These are phyloP conservation scores for Leersia perrieri DNA, from an alignment of 176 grass and related monocot species.

Conservation along the genomic window DNA sequence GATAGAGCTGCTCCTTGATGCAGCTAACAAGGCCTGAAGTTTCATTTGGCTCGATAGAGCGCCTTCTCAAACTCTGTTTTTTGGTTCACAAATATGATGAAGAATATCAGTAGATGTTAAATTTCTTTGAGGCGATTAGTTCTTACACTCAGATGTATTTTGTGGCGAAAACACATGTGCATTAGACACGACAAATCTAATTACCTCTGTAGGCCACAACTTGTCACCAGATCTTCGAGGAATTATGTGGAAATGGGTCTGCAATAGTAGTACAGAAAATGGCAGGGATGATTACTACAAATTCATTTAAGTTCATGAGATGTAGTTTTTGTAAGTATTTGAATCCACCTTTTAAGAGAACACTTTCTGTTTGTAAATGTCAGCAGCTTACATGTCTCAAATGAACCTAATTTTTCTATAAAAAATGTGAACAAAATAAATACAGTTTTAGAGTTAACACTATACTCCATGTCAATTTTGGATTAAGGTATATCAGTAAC, in stretches of 20 bases:
- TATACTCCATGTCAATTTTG: background rate
- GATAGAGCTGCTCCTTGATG: constrained; percentile 48
- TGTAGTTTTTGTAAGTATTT: background rate
- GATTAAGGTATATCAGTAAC: background rate
- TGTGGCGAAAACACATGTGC: background rate
- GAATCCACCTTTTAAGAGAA: background rate
- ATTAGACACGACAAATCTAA: background rate
- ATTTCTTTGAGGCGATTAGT: background rate
- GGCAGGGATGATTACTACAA: background rate
- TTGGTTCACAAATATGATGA: background rate
- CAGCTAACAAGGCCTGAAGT: constrained; percentile 58
- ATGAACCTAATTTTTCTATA: background rate
- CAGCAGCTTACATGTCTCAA: background rate
- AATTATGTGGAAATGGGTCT: constrained; percentile 96
- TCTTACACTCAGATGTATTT: background rate
- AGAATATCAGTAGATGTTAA: background rate
- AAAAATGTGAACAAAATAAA: background rate
- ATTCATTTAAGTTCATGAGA: background rate
- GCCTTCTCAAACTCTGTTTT: constrained; percentile 68
- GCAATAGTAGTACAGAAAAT: constrained; percentile 25
- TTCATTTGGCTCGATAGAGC: constrained; percentile 56
- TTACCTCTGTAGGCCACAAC: constrained; percentile 82
- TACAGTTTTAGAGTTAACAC: background rate
- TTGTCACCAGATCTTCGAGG: constrained; percentile 72
- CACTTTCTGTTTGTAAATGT: background rate